Base-by-base conservation (phyloP, 768 basidiomycete genomes). In the Leccinum broughii region DNA sequence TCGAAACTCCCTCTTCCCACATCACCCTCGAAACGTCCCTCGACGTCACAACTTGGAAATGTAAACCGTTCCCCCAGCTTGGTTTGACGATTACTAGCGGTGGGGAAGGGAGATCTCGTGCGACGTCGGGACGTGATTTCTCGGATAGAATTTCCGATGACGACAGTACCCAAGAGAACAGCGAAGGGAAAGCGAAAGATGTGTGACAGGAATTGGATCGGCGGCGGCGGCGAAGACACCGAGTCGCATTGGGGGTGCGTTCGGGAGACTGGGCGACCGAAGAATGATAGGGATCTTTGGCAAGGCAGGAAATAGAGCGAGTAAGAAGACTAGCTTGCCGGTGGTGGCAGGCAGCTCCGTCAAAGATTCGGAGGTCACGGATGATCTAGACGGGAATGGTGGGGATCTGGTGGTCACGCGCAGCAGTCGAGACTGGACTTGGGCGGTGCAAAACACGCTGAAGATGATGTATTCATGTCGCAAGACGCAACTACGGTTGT, bases 271-370 rank as follows among this genome's bases (percentile, higher is more conserved):
- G 9, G 64, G 60, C 6, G 57, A 28, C 39, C 63, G 60, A 9
- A 63, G 62, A 20, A 35, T 26, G 32, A 34, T 59, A 5, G 66
- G 70, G 6, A 69, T 75, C 9, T 69, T 70, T 56, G 64, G 67
- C 28, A 65, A 58, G 58, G 34, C 55, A 8, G 67, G 70, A 3
- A 63, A 67, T 26, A 72, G 72, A 54, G 79, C 71, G 20, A 83
- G 81, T 63, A 77, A 76, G 72, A 77, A 77, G 66, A 73, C 77
- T 20, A 77, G 66, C 35, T 62, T 83, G 51, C 80, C 81, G 3
- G 74, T 73, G 30, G 81, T 82, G 7, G 69, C 69, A 55, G 82
- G 74, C 5, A 83, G 81, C 59, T 81, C 81, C 3, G 77, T 79
- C 58, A 83, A 83, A 62, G 77, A 73, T 11, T 71, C 70, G 32